These are phyloP conservation scores for Mrakiaceae sp. DNA, from an alignment of 1,284 basidiomycete genomes.

Conservation along the genomic window DNA sequence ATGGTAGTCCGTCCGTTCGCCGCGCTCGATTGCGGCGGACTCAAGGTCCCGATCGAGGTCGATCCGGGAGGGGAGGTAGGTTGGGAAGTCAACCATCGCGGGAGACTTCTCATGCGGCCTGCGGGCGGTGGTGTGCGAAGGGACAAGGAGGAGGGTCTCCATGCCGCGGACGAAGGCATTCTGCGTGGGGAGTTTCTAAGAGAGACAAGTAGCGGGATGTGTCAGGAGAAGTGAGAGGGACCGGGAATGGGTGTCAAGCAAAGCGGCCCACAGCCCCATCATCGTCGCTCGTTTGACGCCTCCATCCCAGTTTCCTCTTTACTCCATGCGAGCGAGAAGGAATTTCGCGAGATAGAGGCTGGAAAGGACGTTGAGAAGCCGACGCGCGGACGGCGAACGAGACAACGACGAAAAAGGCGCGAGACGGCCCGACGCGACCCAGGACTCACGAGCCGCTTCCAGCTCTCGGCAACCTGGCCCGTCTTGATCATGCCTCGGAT, in stretches of 20 bases:
- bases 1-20: slow-evolving; percentile 1
- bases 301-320: no score
- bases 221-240: not conserved
- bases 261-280: no score
- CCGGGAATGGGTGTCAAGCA: not conserved
- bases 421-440: not conserved
- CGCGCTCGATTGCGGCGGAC: slow-evolving; percentile 1
- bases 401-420: no score
- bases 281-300: no score
- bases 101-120: not conserved
- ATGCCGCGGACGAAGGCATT: slow-evolving; percentile 13
- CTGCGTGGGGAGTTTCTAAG: not conserved
- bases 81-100: slow-evolving; percentile 4
- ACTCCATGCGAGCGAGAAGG: no score
- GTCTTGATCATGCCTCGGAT: slow-evolving; percentile 16
- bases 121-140: not conserved
- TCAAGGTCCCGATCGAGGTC: slow-evolving; percentile 16
- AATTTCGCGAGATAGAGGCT: not conserved
- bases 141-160: slow-evolving; percentile 14
- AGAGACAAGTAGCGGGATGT: not conserved
- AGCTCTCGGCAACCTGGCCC: slow-evolving; percentile 14
- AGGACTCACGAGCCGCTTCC: slow-evolving; percentile 12
- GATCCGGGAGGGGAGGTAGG: slow-evolving; percentile 14
- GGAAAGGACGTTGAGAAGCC: not conserved
- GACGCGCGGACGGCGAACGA: not conserved